phyloP scores from a whole-genome alignment of 768 basidiomycete species.

The Kwoniella mangroviensis region DNA sequence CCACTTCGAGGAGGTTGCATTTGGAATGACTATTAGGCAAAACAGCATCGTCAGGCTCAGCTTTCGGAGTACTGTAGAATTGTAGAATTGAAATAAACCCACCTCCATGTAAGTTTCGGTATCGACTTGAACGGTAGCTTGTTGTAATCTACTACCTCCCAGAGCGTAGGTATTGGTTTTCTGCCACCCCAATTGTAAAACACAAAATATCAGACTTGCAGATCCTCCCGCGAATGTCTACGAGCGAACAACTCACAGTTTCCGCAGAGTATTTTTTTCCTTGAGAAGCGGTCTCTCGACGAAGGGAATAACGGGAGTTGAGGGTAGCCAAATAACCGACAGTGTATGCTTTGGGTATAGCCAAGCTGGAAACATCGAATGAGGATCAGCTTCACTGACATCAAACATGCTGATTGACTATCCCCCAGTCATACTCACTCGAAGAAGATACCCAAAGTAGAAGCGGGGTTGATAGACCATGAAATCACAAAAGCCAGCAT shows the following conservation, averaged over 20 bases:
- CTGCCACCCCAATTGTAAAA: background rate
- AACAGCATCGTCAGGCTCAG: background rate
- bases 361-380: slow-evolving; percentile 2
- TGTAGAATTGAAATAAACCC: background rate
- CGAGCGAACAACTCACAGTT: background rate
- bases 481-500: slow-evolving; percentile 20
- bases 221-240: background rate
- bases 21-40: background rate
- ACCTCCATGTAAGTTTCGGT: slow-evolving; percentile 31
- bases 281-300: background rate
- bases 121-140: slow-evolving; percentile 30
- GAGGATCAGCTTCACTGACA: background rate
- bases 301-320: slow-evolving; percentile 27
- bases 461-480: slow-evolving; percentile 9
- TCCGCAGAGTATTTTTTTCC: background rate
- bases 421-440: no score
- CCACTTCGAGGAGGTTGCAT: slow-evolving; percentile 1
- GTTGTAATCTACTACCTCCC: slow-evolving; percentile 11
- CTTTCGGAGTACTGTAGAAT: no score
- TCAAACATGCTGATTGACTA: no score
- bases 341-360: slow-evolving; percentile 17
- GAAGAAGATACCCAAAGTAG: slow-evolving; percentile 18
- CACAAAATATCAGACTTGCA: background rate
- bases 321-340: slow-evolving; percentile 17
- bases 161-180: slow-evolving; percentile 25